A percentile compares a stretch with the other conserved stretches of the same genome.
These are phyloP conservation scores for Fragilaria crotonensis DNA, from an alignment of 108 stramenopile species.

Conservation along the genomic window DNA sequence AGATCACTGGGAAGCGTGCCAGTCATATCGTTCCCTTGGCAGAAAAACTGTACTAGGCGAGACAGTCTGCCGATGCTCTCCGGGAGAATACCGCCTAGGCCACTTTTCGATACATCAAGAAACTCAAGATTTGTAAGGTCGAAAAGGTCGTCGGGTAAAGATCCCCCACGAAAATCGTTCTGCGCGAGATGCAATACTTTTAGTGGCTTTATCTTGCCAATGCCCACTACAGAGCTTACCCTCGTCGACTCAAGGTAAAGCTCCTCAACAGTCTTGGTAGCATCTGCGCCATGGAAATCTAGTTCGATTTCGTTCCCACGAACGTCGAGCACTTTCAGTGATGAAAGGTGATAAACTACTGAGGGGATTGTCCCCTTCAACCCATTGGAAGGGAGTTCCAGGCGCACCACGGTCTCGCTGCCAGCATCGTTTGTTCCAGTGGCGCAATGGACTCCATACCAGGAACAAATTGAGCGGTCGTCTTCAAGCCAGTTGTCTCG, in stretches of 20 bases:
- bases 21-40: conserved; percentile 50
- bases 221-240: conserved; percentile 41
- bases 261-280: conserved; percentile 45
- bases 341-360: conserved; percentile 48
- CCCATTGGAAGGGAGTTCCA: conserved; percentile 19
- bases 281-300: conserved; percentile 46
- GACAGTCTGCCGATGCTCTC: conserved; percentile 38
- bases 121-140: conserved; percentile 25
- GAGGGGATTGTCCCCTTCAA: conserved; percentile 39
- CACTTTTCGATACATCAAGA: conserved; percentile 43
- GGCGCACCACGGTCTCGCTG: conserved; percentile 2
- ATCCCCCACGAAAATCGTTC: conserved; percentile 37
- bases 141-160: conserved; percentile 60
- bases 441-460: conserved; percentile 42
- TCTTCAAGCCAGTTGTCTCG: conserved; percentile 45
- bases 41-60: conserved; percentile 39
- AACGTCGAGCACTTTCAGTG: conserved; percentile 52
- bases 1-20: conserved; percentile 56
- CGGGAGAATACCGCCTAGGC: conserved; percentile 45
- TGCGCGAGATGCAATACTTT: conserved; percentile 43
- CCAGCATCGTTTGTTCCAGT: background rate
- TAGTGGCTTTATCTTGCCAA: conserved; percentile 36
- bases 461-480: conserved; percentile 43
- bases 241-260: conserved; percentile 47
- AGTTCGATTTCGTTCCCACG: conserved; percentile 53